Conservation (phyloP, 108 stramenopile genomes). For the Cylindrotheca closterium region DNA sequence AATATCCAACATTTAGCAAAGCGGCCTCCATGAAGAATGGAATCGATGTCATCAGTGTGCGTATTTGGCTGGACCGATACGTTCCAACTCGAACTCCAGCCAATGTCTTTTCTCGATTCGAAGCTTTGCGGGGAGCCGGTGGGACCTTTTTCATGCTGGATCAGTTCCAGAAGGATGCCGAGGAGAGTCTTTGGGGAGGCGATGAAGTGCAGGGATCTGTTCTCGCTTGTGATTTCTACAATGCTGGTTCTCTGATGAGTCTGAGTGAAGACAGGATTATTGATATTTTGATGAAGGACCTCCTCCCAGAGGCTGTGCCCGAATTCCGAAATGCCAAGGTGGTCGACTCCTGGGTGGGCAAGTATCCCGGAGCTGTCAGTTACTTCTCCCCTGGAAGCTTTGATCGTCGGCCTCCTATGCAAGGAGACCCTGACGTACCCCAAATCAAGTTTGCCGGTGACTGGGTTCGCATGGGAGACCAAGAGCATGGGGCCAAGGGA, state of each 20-base stretch:
- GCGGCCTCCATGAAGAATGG: slow-evolving; percentile 75
- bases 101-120: slow-evolving; percentile 92
- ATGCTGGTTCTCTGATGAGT: slow-evolving; percentile 80
- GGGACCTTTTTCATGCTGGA: slow-evolving; percentile 95
- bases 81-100: slow-evolving; percentile 85
- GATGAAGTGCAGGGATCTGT: slow-evolving; percentile 70
- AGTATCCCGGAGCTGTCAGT: slow-evolving; percentile 79
- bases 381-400: slow-evolving; percentile 91
- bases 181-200: slow-evolving; percentile 72
- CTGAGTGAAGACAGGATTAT: slow-evolving; percentile 83
- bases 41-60: slow-evolving; percentile 84
- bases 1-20: slow-evolving; percentile 56
- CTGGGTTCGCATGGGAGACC: slow-evolving; percentile 91
- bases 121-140: slow-evolving; percentile 80
- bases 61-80: slow-evolving; percentile 81
- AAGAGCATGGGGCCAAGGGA: slow-evolving; percentile 93
- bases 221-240: slow-evolving; percentile 92
- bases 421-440: slow-evolving; percentile 58
- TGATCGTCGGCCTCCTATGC: slow-evolving; percentile 72
- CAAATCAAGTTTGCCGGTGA: slow-evolving; percentile 90
- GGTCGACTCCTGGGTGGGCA: slow-evolving; percentile 88
- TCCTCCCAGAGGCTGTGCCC: slow-evolving; percentile 76
- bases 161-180: slow-evolving; percentile 75
- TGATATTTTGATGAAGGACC: slow-evolving; percentile 69
- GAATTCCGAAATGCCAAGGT: slow-evolving; percentile 76